phyloP scores from a whole-genome alignment of 176 grass and related monocot species.

The Eragrostis curvula region DNA sequence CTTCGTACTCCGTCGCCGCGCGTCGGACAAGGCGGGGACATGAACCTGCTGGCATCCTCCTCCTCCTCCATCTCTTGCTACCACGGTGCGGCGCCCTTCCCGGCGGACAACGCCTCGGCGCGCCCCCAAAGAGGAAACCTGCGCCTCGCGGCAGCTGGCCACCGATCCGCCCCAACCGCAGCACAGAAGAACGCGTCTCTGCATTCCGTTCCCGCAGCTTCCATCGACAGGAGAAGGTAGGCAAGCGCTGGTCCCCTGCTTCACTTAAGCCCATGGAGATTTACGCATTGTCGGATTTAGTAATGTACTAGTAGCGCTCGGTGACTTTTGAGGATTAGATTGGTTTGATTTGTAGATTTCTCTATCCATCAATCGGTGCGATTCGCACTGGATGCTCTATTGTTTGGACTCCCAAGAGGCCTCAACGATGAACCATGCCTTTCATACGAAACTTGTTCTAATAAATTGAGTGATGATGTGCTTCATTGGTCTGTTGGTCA shows the following conservation, averaged over 20 bases:
- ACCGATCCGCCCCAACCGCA: no score
- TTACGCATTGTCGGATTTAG: neutral
- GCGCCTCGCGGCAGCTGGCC: neutral
- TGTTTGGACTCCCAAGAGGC: neutral
- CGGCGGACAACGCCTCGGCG: neutral
- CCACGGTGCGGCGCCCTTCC: neutral
- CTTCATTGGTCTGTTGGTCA: no score
- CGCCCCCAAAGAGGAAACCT: neutral
- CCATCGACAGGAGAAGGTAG: slow-evolving; percentile 39
- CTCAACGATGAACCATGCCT: neutral
- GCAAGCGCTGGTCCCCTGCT: neutral
- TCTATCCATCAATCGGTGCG: neutral
- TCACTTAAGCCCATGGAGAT: neutral
- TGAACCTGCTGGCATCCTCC: neutral
- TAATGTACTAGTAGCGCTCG: no score
- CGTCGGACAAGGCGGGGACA: neutral
- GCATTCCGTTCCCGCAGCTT: no score
- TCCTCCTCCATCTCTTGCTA: neutral
- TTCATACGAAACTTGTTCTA: no score
- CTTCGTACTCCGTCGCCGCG: neutral
- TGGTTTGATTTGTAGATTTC: neutral
- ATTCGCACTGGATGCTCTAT: neutral
- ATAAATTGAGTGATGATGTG: no score
- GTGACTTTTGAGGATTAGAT: neutral
- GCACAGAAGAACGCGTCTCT: neutral